phyloP scores from a whole-genome alignment of 2,329 filamentous ascomycete genomes.

The Didymella segeticola region DNA sequence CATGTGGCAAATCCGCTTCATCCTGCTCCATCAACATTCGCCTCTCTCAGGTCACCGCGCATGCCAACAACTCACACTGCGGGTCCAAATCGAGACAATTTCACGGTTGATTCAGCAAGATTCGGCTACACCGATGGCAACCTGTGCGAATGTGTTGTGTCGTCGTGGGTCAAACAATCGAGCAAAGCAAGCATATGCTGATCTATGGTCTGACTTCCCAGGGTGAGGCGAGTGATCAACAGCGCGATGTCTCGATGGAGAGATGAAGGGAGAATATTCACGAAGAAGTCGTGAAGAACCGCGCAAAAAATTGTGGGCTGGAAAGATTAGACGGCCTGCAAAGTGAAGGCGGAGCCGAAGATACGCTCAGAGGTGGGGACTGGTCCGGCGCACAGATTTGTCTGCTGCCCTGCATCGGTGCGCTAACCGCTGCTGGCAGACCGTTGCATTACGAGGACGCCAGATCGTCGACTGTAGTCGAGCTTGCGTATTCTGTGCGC shows the following conservation, averaged over 20 bases:
- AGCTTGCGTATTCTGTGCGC: slow-evolving; percentile 18
- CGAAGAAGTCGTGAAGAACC: slow-evolving; percentile 17
- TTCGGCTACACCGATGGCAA: slow-evolving; percentile 15
- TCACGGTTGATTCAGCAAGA: slow-evolving; percentile 4
- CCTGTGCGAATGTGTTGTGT: neutral
- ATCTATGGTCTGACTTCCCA: slow-evolving; percentile 35
- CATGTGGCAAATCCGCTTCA: slow-evolving; percentile 13
- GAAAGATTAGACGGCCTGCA: slow-evolving; percentile 30
- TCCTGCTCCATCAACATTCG: slow-evolving; percentile 9
- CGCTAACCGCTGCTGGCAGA: slow-evolving; percentile 3
- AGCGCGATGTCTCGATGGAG: slow-evolving; percentile 13
- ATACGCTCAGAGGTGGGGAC: slow-evolving; percentile 6
- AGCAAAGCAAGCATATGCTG: slow-evolving; percentile 21
- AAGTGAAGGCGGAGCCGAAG: slow-evolving; percentile 33
- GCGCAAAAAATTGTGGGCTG: slow-evolving; percentile 18
- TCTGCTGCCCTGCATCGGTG: slow-evolving; percentile 19
- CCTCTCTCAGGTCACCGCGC: slow-evolving; percentile 6
- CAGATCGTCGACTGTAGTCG: slow-evolving; percentile 14
- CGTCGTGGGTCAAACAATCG: slow-evolving; percentile 13
- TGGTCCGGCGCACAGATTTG: slow-evolving; percentile 6
- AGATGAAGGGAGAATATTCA: slow-evolving; percentile 16
- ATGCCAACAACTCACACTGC: neutral
- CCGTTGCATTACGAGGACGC: slow-evolving; percentile 2
- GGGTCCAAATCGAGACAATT: slow-evolving; percentile 3
- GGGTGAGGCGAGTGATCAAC: slow-evolving; percentile 33